Conservation (phyloP, 352 stramenopile genomes). For the Phytophthora europaea region DNA sequence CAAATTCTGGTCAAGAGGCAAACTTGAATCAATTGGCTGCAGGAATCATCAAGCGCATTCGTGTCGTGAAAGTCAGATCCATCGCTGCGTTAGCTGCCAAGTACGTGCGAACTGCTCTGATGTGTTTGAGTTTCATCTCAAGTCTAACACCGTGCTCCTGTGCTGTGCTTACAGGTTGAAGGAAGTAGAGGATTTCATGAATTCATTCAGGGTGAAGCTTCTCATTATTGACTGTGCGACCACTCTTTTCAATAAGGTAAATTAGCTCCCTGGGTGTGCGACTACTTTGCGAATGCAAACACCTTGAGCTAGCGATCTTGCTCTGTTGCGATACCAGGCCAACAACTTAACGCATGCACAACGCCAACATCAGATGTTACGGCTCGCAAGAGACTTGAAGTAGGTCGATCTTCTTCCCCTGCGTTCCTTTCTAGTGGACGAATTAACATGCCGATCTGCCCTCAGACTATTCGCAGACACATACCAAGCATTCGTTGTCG, state of each 20-base stretch:
- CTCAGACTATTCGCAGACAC: constrained; percentile 71
- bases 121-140: neutral
- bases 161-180: constrained; percentile 55
- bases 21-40: constrained; percentile 35
- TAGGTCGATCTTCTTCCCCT: constrained; percentile 17
- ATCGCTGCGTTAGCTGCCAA: constrained; percentile 52
- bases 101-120: constrained; percentile 32
- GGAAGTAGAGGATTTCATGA: constrained; percentile 57
- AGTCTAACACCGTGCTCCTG: neutral
- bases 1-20: constrained; percentile 15
- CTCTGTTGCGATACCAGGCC: constrained; percentile 28
- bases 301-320: neutral
- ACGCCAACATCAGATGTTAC: constrained; percentile 61
- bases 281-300: neutral
- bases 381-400: constrained; percentile 65
- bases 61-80: constrained; percentile 50
- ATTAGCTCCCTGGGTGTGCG: neutral
- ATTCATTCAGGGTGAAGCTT: constrained; percentile 62
- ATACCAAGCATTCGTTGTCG: constrained; percentile 68
- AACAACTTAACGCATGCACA: constrained; percentile 49
- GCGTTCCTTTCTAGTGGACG: neutral
- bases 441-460: neutral
- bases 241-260: constrained; percentile 69
- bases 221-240: constrained; percentile 82
- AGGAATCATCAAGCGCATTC: constrained; percentile 52